phyloP scores from a whole-genome alignment of 805 yeast genomes.

The Lipomyces lipofer region DNA sequence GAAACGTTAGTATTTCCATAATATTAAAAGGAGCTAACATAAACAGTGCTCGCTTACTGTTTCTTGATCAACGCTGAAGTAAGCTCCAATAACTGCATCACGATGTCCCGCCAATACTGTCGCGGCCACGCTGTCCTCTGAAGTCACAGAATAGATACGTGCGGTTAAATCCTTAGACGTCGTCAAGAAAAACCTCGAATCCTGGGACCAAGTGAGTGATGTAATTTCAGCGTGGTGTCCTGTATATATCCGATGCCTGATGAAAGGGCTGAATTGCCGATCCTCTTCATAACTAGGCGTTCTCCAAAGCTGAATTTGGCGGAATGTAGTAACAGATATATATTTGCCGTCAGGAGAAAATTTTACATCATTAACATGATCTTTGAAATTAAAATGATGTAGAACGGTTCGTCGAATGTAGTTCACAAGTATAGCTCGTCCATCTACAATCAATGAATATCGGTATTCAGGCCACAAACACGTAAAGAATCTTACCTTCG shows the following conservation, averaged over 20 bases:
- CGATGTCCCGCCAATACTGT: slow-evolving; percentile 90
- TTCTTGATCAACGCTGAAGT: slow-evolving; percentile 85
- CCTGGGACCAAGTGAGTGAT: slow-evolving; percentile 83
- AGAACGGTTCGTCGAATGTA: slow-evolving; percentile 78
- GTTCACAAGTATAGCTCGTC: slow-evolving; percentile 89
- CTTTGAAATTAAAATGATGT: slow-evolving; percentile 92
- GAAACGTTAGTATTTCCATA: background rate
- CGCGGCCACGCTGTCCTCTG: slow-evolving; percentile 72
- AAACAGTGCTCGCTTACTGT: slow-evolving; percentile 37
- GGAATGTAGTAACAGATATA: slow-evolving; percentile 81
- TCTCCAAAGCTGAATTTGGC: slow-evolving; percentile 89
- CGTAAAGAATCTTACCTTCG: slow-evolving; percentile 21
- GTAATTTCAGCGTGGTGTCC: slow-evolving; percentile 87
- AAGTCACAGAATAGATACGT: slow-evolving; percentile 72
- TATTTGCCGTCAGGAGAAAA: slow-evolving; percentile 87
- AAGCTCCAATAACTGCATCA: slow-evolving; percentile 84
- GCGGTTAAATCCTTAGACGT: slow-evolving; percentile 90
- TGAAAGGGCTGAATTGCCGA: slow-evolving; percentile 93
- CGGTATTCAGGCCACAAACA: background rate
- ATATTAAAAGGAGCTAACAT: background rate
- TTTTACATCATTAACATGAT: slow-evolving; percentile 66
- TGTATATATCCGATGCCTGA: slow-evolving; percentile 83
- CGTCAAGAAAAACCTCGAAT: slow-evolving; percentile 82
- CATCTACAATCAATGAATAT: slow-evolving; percentile 57
- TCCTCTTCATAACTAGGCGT: slow-evolving; percentile 79